A percentile compares a stretch with the other conserved stretches of the same genome.
phyloP scores from a whole-genome alignment of 2,329 filamentous ascomycete species.

The Ilyonectria destructans region DNA sequence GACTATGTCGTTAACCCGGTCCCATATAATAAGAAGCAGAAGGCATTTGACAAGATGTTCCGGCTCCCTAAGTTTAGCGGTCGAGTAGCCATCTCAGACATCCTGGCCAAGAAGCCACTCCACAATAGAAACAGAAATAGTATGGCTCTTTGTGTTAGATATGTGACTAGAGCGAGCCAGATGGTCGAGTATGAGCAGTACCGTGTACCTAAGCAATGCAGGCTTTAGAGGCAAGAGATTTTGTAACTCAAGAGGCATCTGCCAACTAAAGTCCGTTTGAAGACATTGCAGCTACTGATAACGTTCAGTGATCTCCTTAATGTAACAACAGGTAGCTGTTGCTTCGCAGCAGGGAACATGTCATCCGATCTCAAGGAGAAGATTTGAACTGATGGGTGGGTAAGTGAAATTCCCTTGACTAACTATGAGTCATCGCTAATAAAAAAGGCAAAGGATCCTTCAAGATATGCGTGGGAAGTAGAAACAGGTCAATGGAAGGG shows the following conservation, averaged over 20 bases:
- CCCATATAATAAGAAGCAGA: conserved; percentile 65
- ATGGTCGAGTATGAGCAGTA: conserved; percentile 68
- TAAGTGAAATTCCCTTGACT: conserved; percentile 57
- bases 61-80: conserved; percentile 72
- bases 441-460: too few relatives aligned
- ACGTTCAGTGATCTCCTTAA: conserved; percentile 56
- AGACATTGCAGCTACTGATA: conserved; percentile 10
- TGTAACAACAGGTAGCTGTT: conserved; percentile 58
- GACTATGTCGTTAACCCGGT: conserved; percentile 78
- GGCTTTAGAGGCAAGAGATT: conserved; percentile 64
- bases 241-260: conserved; percentile 10
- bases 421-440: too few relatives aligned
- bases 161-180: conserved; percentile 71
- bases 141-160: conserved; percentile 72
- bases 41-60: conserved; percentile 72
- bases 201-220: conserved; percentile 62
- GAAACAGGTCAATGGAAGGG: too few relatives aligned
- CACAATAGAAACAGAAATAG: conserved; percentile 62
- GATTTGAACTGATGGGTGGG: conserved; percentile 69
- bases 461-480: too few relatives aligned
- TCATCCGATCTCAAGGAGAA: conserved; percentile 45
- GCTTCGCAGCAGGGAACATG: conserved; percentile 23
- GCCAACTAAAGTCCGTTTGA: too few relatives aligned
- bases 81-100: conserved; percentile 73
- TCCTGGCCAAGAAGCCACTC: conserved; percentile 67